Evolutionary conservation across 345 rosid species (phyloP).

Genomic region (Alliaria petiolata): DNA sequence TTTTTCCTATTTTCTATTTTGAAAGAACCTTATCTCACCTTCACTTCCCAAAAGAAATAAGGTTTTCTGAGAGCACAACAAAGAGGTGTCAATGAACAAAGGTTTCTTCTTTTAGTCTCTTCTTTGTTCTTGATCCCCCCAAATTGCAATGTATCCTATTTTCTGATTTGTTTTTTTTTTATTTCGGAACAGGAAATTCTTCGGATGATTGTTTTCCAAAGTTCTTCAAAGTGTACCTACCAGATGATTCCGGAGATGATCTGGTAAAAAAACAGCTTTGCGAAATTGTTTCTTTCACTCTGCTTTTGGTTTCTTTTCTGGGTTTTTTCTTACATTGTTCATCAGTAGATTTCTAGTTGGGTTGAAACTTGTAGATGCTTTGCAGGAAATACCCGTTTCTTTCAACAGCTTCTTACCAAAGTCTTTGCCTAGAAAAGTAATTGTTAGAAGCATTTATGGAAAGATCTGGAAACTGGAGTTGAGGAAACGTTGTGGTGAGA

Average conservation of each 20-base stretch:
- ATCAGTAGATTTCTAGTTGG: neutral
- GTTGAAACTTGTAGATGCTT: neutral
- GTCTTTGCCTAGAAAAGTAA: neutral
- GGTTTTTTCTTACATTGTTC: neutral
- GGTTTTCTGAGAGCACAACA: neutral
- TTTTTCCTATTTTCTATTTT: neutral
- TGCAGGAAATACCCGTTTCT: conserved; percentile 19
- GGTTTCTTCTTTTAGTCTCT: conserved; percentile 2
- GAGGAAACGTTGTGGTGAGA: neutral
- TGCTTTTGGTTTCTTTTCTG: neutral
- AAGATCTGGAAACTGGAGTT: conserved; percentile 7
- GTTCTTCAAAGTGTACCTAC: conserved; percentile 29
- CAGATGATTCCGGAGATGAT: conserved; percentile 21
- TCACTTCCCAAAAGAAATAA: neutral
- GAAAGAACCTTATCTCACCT: neutral
- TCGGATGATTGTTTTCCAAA: conserved; percentile 11
- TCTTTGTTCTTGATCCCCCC: conserved; percentile 6
- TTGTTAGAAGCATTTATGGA: conserved; percentile 17
- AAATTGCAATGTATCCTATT: neutral
- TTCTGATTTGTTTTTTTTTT: neutral
- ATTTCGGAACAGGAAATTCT: neutral
- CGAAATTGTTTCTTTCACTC: neutral
- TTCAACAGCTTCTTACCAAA: conserved; percentile 5
- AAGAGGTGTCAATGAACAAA: conserved; percentile 17
- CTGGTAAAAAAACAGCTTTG: conserved; percentile 6